Percentiles rank a stretch among this genome's conserved stretches.
These are phyloP conservation scores for Zizania palustris DNA, from an alignment of 202 grass and related monocot genomes.

Conservation along the genomic window DNA sequence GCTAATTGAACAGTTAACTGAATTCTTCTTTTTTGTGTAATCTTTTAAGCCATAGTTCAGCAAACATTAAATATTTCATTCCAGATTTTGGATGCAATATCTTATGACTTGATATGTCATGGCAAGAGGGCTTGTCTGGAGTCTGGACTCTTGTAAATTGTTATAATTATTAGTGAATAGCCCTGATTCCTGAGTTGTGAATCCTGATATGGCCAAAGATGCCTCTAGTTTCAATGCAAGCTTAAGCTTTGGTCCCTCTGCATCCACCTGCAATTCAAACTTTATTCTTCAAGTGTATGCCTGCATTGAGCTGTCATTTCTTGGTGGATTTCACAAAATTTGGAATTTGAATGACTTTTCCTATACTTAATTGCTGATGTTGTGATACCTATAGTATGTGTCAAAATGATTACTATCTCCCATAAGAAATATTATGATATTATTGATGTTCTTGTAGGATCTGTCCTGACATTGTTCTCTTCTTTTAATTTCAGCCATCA, in stretches of 20 bases:
- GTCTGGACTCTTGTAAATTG: background rate
- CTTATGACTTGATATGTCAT: background rate
- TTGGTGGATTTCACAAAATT: constrained; percentile 10
- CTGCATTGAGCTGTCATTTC: too few relatives aligned
- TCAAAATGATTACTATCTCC: constrained; percentile 18
- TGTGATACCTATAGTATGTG: background rate
- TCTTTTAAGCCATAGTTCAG: background rate
- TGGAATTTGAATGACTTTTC: constrained; percentile 18
- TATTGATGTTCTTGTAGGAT: constrained; percentile 15
- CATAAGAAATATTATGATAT: constrained; percentile 5
- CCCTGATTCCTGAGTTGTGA: background rate
- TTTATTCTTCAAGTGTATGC: background rate
- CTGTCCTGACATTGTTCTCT: constrained; percentile 23
- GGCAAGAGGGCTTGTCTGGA: background rate
- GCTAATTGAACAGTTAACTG: background rate
- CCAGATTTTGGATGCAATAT: background rate
- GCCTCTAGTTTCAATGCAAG: constrained; percentile 19
- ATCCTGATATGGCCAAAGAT: constrained; percentile 14
- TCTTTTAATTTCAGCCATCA: constrained; percentile 42
- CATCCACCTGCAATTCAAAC: background rate
- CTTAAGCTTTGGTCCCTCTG: constrained; percentile 4
- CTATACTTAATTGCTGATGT: background rate
- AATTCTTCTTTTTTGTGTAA: constrained; percentile 1
- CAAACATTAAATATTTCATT: background rate
- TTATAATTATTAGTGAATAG: constrained; percentile 19